Percentiles rank a stretch among this genome's conserved stretches.
These are phyloP conservation scores for Hypholoma fasciculare DNA, from an alignment of 768 basidiomycete genomes.

Conservation along the genomic window DNA sequence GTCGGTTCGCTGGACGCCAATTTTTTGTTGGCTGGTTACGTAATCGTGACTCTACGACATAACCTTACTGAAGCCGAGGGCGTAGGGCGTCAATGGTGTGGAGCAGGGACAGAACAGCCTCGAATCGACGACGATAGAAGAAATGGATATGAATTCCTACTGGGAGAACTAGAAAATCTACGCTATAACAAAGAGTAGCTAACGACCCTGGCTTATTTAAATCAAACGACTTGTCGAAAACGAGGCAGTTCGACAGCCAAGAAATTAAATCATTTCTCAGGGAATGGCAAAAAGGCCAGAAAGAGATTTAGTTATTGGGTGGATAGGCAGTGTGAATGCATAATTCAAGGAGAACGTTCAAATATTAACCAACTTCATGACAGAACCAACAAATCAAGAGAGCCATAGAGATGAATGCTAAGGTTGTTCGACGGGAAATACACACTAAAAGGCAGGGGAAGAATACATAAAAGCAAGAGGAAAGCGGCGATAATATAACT, in stretches of 20 bases:
- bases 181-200: too few species aligned
- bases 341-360: background rate
- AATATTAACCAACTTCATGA: slow-evolving; percentile 10
- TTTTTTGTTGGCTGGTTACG: background rate
- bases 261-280: background rate
- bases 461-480: slow-evolving; percentile 10
- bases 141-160: too few species aligned
- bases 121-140: too few species aligned
- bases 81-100: too few species aligned
- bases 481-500: slow-evolving; percentile 9
- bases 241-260: too few species aligned
- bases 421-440: slow-evolving; percentile 9
- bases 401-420: slow-evolving; percentile 7
- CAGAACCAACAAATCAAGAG: slow-evolving; percentile 13
- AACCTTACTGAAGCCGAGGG: background rate
- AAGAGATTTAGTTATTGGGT: background rate
- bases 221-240: too few species aligned
- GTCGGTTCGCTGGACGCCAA: slow-evolving; percentile 2
- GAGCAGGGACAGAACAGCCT: too few species aligned
- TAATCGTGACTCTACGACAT: background rate
- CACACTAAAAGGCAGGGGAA: slow-evolving; percentile 14
- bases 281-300: background rate
- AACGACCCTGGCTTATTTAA: too few species aligned
- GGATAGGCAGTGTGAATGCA: background rate
- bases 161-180: too few species aligned